Conservation (phyloP, 768 basidiomycete genomes). For the Lactifluus subvellereus region DNA sequence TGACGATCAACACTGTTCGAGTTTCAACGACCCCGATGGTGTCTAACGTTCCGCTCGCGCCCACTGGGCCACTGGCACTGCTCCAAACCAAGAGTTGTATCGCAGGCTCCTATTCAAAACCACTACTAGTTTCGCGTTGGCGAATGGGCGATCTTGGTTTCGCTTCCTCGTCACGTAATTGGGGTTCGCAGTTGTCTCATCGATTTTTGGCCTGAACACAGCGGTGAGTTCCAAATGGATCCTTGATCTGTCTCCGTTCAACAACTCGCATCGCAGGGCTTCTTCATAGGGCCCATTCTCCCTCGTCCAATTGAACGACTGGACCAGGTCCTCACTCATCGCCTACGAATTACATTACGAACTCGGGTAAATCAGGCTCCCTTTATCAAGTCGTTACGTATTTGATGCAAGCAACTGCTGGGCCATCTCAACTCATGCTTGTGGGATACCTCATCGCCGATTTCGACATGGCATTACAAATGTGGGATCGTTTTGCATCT, state of each 20-base stretch:
- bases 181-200: conserved; percentile 21
- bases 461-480: conserved; percentile 43
- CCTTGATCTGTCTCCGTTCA: neutral
- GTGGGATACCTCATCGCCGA: conserved; percentile 41
- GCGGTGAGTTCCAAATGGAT: neutral
- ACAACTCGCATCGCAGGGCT: neutral
- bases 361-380: conserved; percentile 26
- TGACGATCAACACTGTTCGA: neutral
- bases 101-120: conserved; percentile 2
- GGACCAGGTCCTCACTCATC: neutral
- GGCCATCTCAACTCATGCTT: conserved; percentile 43
- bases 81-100: too few species aligned
- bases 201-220: conserved; percentile 21
- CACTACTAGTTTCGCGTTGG: conserved; percentile 10
- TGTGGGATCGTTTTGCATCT: neutral
- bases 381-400: conserved; percentile 31
- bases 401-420: conserved; percentile 36
- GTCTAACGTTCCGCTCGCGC: too few species aligned
- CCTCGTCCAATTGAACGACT: neutral
- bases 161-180: conserved; percentile 6
- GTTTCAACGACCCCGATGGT: too few species aligned
- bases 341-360: neutral
- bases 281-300: neutral
- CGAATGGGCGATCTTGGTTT: neutral
- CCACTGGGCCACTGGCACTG: too few species aligned